phyloP scores from a whole-genome alignment of 495 filamentous ascomycete genomes.

The Penicillium maclennaniae region DNA sequence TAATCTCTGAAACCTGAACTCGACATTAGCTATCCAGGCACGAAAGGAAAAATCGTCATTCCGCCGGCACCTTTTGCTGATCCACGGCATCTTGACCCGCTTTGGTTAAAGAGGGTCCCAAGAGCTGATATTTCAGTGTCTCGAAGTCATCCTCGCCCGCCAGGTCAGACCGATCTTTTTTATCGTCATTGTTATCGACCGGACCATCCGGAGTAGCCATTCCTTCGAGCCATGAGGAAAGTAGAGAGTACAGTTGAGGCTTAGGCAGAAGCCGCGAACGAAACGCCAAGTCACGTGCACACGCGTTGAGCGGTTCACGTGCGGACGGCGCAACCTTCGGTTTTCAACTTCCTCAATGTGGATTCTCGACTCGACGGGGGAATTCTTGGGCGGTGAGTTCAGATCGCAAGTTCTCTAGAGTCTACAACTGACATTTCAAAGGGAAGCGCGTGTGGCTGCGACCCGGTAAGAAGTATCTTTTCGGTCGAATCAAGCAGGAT shows the following conservation, averaged over 20 bases:
- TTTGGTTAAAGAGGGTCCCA: conserved; percentile 94
- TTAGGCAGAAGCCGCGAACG: conserved; percentile 6
- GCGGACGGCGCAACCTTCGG: conserved; percentile 5
- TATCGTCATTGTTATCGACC: conserved; percentile 6
- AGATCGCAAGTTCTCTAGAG: not conserved
- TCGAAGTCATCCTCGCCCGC: conserved; percentile 34
- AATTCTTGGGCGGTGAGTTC: conserved; percentile 38
- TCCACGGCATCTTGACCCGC: conserved; percentile 93
- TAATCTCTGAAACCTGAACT: conserved; percentile 84
- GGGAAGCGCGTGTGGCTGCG: conserved; percentile 77
- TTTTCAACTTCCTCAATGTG: conserved; percentile 33
- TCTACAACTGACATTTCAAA: conserved; percentile 26
- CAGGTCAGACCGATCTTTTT: conserved; percentile 1
- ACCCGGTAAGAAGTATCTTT: conserved; percentile 76
- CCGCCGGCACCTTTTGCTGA: conserved; percentile 65
- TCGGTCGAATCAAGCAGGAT: conserved; percentile 61
- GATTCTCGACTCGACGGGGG: conserved; percentile 46
- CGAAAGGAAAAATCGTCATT: not conserved
- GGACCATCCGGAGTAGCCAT: conserved; percentile 25
- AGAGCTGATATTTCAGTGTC: conserved; percentile 63
- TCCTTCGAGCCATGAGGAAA: conserved; percentile 13
- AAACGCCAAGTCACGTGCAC: conserved; percentile 36
- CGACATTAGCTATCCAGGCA: not conserved
- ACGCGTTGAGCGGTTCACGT: conserved; percentile 34
- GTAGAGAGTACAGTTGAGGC: conserved; percentile 9